A percentile compares a stretch with the other conserved stretches of the same genome.
phyloP scores from a whole-genome alignment of 2,329 filamentous ascomycete genomes.

The Trichoderma sp. region DNA sequence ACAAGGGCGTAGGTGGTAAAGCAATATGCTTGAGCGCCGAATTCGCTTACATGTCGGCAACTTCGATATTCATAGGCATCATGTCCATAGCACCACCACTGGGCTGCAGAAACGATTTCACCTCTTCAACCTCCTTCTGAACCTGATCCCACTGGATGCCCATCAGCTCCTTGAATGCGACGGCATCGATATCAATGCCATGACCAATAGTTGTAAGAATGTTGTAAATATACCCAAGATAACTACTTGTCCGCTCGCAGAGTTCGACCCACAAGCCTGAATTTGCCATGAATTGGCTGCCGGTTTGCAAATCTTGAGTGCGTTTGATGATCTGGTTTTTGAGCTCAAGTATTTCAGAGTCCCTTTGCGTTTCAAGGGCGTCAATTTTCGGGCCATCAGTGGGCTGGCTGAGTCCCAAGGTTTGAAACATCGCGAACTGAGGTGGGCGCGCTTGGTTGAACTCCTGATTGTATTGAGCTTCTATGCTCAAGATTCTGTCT shows the following conservation, averaged over 20 bases:
- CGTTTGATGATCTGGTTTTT: not conserved
- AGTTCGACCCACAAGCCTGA: not conserved
- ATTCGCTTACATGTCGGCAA: not conserved
- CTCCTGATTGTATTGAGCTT: not conserved
- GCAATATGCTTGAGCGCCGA: not conserved
- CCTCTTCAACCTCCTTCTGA: not conserved
- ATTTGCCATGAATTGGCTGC: not conserved
- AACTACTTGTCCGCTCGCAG: not conserved
- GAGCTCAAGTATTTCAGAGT: not conserved
- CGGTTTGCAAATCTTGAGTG: not conserved
- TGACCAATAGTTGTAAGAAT: not conserved
- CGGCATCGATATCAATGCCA: not conserved
- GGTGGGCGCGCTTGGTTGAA: not conserved
- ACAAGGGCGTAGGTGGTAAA: not conserved
- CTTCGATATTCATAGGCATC: not conserved
- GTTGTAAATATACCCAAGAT: not conserved
- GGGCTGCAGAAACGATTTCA: not conserved
- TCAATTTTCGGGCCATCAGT: not conserved
- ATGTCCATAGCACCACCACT: not conserved
- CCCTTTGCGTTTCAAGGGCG: not conserved
- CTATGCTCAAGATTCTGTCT: not conserved
- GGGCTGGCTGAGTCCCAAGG: not conserved
- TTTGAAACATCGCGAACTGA: not conserved
- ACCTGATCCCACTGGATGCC: not conserved
- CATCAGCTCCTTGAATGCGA: not conserved